Evolutionary conservation across 352 stramenopile species (phyloP).

Genomic region (Globisporangium spinosum): DNA sequence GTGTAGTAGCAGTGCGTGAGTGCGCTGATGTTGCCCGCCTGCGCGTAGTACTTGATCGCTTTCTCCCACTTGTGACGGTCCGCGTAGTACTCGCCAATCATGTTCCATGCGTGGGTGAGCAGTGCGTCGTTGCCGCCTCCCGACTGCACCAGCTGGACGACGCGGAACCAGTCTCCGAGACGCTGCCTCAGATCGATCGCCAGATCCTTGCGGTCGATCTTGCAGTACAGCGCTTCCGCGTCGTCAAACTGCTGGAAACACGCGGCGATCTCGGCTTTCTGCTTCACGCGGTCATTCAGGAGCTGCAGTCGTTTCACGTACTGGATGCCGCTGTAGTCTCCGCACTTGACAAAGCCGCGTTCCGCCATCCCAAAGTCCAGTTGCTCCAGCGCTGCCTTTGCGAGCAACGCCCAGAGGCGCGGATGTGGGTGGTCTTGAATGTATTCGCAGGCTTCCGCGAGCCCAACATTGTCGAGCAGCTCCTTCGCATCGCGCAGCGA

Average conservation of each 20-base stretch:
- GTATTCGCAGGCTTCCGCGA: slow-evolving; percentile 74
- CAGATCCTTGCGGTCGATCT: slow-evolving; percentile 94
- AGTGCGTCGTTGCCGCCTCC: slow-evolving; percentile 80
- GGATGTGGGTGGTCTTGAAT: slow-evolving; percentile 87
- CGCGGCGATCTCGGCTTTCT: slow-evolving; percentile 87
- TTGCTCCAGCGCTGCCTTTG: slow-evolving; percentile 85
- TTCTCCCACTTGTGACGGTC: slow-evolving; percentile 91
- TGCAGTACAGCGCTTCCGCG: slow-evolving; percentile 87
- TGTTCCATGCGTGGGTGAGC: slow-evolving; percentile 78
- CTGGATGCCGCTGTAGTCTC: slow-evolving; percentile 91
- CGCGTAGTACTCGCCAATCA: slow-evolving; percentile 91
- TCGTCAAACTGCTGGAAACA: slow-evolving; percentile 93
- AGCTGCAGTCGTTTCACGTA: slow-evolving; percentile 89
- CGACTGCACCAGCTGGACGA: slow-evolving; percentile 81
- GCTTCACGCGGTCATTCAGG: slow-evolving; percentile 89
- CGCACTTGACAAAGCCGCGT: slow-evolving; percentile 89
- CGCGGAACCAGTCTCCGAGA: slow-evolving; percentile 91
- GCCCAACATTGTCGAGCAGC: slow-evolving; percentile 77
- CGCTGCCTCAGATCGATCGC: slow-evolving; percentile 88
- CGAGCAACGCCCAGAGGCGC: slow-evolving; percentile 84
- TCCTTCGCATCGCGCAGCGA: slow-evolving; percentile 86
- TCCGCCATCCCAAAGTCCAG: slow-evolving; percentile 92
- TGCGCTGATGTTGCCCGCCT: slow-evolving; percentile 71
- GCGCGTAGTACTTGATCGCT: slow-evolving; percentile 89
- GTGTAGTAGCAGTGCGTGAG: slow-evolving; percentile 90